A percentile compares a stretch with the other conserved stretches of the same genome.
Evolutionary conservation across 345 rosid genomes (phyloP).

Genomic region (Durio zibethinus): DNA sequence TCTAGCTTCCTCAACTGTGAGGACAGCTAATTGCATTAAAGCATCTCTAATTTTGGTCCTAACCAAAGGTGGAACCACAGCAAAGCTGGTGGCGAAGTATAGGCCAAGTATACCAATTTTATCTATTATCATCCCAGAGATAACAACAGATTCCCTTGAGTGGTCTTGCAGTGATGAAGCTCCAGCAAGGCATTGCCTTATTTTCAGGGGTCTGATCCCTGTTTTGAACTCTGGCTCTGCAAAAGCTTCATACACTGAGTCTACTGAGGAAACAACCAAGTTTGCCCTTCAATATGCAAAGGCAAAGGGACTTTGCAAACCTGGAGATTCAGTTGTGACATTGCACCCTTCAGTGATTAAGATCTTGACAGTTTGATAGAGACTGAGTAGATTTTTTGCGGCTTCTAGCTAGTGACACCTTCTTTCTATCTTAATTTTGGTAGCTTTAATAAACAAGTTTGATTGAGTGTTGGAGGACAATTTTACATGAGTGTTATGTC

Average conservation of each 20-base stretch:
- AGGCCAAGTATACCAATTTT: slow-evolving; percentile 60
- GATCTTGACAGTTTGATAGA: slow-evolving; percentile 38
- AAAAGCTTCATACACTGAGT: slow-evolving; percentile 39
- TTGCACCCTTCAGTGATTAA: slow-evolving; percentile 58
- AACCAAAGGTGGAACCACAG: slow-evolving; percentile 56
- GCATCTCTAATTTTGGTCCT: slow-evolving; percentile 56
- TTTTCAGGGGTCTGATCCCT: slow-evolving; percentile 53
- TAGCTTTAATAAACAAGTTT: neutral
- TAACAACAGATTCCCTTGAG: slow-evolving; percentile 44
- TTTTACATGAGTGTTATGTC: neutral
- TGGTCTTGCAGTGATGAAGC: slow-evolving; percentile 51
- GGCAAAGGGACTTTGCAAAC: slow-evolving; percentile 44
- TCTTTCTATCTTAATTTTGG: neutral
- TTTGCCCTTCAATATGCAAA: slow-evolving; percentile 42
- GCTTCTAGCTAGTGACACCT: neutral
- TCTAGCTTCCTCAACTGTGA: slow-evolving; percentile 56
- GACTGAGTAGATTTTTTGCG: neutral
- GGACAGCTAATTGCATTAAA: slow-evolving; percentile 37
- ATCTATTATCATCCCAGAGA: slow-evolving; percentile 46
- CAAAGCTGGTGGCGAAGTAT: slow-evolving; percentile 54
- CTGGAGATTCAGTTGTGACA: slow-evolving; percentile 49
- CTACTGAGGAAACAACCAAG: slow-evolving; percentile 53
- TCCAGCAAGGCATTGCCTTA: slow-evolving; percentile 57
- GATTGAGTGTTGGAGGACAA: neutral
- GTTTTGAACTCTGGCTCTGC: slow-evolving; percentile 46